Percentiles rank a stretch among this genome's conserved stretches.
Evolutionary conservation across 2,329 filamentous ascomycete genomes (phyloP).

Genomic region (Phialocephala sp.): DNA sequence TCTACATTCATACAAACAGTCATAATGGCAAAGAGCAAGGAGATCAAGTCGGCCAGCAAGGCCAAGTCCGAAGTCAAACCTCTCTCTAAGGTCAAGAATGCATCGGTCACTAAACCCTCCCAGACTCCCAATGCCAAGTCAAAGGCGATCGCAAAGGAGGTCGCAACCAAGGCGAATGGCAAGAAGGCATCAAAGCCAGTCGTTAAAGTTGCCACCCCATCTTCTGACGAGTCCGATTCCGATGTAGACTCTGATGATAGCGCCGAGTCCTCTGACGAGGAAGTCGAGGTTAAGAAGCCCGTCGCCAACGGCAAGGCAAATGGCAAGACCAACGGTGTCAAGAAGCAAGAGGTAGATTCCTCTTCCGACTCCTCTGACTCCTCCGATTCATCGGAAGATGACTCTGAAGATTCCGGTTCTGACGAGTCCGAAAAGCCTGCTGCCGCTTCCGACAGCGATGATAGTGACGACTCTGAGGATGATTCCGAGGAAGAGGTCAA

Average conservation of each 20-base stretch:
- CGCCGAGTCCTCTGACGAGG: conserved; percentile 36
- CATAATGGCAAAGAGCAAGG: conserved; percentile 71
- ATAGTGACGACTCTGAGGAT: conserved; percentile 39
- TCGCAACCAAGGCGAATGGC: conserved; percentile 43
- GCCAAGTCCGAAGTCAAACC: conserved; percentile 54
- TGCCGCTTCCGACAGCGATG: conserved; percentile 38
- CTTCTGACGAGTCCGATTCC: conserved; percentile 46
- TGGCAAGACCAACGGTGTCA: conserved; percentile 45
- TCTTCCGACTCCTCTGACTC: conserved; percentile 45
- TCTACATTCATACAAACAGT: conserved; percentile 28
- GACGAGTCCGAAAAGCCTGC: conserved; percentile 42
- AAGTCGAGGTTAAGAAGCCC: conserved; percentile 43
- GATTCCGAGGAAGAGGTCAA: conserved; percentile 38
- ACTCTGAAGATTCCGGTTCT: neutral
- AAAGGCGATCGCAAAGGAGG: conserved; percentile 68
- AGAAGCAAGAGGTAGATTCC: conserved; percentile 46
- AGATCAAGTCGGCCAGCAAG: conserved; percentile 62
- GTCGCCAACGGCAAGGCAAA: conserved; percentile 38
- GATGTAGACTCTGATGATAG: conserved; percentile 34
- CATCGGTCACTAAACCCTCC: conserved; percentile 69
- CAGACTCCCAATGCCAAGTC: conserved; percentile 70
- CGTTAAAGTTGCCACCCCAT: conserved; percentile 50
- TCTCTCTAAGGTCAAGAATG: conserved; percentile 65
- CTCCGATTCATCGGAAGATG: conserved; percentile 30
- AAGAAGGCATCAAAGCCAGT: conserved; percentile 51